A percentile compares a stretch with the other conserved stretches of the same genome.
These are phyloP conservation scores for Mucor indicus DNA, from an alignment of 371 early-diverging fungal genomes.

Conservation along the genomic window DNA sequence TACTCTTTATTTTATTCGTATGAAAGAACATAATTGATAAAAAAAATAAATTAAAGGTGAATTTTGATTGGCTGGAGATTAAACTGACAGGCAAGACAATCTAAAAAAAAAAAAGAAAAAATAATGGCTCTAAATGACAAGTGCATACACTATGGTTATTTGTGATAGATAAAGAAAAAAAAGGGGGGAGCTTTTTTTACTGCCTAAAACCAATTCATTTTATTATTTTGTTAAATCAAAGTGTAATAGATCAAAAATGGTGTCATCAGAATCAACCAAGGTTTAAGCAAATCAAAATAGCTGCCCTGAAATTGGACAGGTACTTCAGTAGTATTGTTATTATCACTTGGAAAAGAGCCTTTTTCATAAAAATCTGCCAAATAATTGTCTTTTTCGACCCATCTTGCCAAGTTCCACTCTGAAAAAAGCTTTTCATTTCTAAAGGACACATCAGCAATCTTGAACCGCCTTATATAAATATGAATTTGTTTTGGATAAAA, in stretches of 20 bases:
- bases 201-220: no score
- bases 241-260: slow-evolving; percentile 28
- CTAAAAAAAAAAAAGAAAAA: no score
- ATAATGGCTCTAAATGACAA: no score
- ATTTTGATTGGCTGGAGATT: no score
- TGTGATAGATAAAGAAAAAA: no score
- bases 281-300: slow-evolving; percentile 22
- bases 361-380: slow-evolving; percentile 74
- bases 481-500: slow-evolving; percentile 71
- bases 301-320: slow-evolving; percentile 24
- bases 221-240: no score
- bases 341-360: slow-evolving; percentile 2
- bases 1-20: no score
- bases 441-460: slow-evolving; percentile 47
- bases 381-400: slow-evolving; percentile 82
- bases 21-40: no score
- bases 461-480: slow-evolving; percentile 70
- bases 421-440: slow-evolving; percentile 61
- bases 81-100: no score
- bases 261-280: slow-evolving; percentile 30
- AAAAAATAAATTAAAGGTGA: no score
- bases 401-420: slow-evolving; percentile 74
- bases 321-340: slow-evolving; percentile 10
- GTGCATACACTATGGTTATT: no score
- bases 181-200: no score